These are phyloP conservation scores for Apiospora hydei DNA, from an alignment of 2,329 filamentous ascomycete species.

Conservation along the genomic window DNA sequence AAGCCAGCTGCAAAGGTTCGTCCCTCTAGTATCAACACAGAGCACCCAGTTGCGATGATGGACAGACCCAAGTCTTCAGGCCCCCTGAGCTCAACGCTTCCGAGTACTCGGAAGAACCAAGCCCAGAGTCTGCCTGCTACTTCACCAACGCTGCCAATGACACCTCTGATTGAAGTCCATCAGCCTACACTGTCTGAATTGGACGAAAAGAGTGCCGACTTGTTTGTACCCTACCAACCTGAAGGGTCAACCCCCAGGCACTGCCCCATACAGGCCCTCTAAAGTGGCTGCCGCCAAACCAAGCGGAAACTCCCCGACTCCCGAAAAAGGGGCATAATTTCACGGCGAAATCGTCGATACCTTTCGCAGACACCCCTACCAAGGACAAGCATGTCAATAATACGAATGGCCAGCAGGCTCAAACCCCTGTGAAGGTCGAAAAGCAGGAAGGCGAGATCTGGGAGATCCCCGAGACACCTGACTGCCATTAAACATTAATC, in stretches of 20 bases:
- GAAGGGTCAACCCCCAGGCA: constrained; percentile 55
- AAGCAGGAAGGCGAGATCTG: constrained; percentile 23
- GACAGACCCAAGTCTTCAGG: neutral
- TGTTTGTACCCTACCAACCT: constrained; percentile 64
- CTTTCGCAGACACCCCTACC: neutral
- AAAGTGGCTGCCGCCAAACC: constrained; percentile 37
- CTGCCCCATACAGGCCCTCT: constrained; percentile 40
- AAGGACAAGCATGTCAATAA: neutral
- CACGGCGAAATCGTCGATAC: constrained; percentile 16
- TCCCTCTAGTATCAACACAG: neutral
- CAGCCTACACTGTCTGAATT: neutral
- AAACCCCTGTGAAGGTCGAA: constrained; percentile 24
- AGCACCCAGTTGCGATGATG: neutral
- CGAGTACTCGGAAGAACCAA: neutral
- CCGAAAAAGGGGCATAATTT: constrained; percentile 12
- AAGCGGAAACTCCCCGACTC: constrained; percentile 21
- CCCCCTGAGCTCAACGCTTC: neutral
- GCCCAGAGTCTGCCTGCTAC: neutral
- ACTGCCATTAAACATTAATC: neutral
- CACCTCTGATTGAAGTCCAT: neutral
- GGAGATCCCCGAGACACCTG: constrained; percentile 32
- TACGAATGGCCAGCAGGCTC: neutral
- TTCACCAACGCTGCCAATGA: neutral
- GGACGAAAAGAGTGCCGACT: constrained; percentile 38
- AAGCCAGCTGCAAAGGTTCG: constrained; percentile 8